Percentiles rank a stretch among this genome's conserved stretches.
phyloP scores from a whole-genome alignment of 805 yeast genomes.

The Schizosaccharomyces cryophilus region DNA sequence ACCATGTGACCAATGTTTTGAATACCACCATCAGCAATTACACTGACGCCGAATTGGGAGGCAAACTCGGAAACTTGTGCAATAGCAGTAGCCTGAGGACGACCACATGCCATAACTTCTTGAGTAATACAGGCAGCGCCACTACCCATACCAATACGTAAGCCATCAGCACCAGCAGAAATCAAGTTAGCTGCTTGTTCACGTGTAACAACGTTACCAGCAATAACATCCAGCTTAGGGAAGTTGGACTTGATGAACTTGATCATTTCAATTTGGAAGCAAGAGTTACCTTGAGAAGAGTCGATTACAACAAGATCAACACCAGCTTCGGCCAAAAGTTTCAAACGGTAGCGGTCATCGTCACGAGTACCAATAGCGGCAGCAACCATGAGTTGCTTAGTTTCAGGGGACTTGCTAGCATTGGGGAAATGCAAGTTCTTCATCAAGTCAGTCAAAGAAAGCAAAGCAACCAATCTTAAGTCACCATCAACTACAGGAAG shows the following conservation, averaged over 20 bases:
- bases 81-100: slow-evolving; percentile 99
- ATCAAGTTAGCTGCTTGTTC: slow-evolving; percentile 94
- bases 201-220: slow-evolving; percentile 95
- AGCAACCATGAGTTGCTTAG: slow-evolving; percentile 94
- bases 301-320: slow-evolving; percentile 87
- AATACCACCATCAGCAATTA: slow-evolving; percentile 98
- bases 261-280: slow-evolving; percentile 84
- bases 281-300: slow-evolving; percentile 92
- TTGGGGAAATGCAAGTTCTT: slow-evolving; percentile 82
- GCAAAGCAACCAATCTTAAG: slow-evolving; percentile 59
- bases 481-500: slow-evolving; percentile 68
- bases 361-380: slow-evolving; percentile 93
- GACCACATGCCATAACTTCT: slow-evolving; percentile 99
- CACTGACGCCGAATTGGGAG: slow-evolving; percentile 86
- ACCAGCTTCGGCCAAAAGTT: slow-evolving; percentile 76
- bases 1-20: slow-evolving; percentile 96
- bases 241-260: slow-evolving; percentile 62
- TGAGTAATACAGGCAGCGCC: slow-evolving; percentile 98
- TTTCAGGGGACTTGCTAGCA: slow-evolving; percentile 77
- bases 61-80: slow-evolving; percentile 85
- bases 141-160: slow-evolving; percentile 98
- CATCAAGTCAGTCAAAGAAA: slow-evolving; percentile 89
- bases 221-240: slow-evolving; percentile 71
- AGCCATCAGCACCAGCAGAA: slow-evolving; percentile 90
- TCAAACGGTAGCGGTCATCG: slow-evolving; percentile 67